Evolutionary conservation across 768 basidiomycete species (phyloP).

Genomic region (Auricularia heimuer): DNA sequence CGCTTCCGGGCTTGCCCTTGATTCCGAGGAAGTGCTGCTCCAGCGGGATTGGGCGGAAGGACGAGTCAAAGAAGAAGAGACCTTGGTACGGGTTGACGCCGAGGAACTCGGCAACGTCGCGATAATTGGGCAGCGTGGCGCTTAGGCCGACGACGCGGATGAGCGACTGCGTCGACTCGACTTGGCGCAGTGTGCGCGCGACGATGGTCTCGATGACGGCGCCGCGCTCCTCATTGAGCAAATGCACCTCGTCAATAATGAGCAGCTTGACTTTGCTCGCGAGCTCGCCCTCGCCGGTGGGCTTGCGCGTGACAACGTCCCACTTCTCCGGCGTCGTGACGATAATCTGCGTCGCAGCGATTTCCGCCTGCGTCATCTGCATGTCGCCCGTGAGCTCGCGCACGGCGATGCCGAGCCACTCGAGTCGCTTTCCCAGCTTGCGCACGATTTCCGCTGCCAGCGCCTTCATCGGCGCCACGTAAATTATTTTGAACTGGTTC

Average conservation of each 20-base stretch:
- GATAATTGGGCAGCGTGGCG: constrained; percentile 93
- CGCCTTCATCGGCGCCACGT: constrained; percentile 99
- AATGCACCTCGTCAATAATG: constrained; percentile 95
- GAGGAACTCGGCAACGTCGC: constrained; percentile 92
- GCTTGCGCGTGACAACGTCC: constrained; percentile 98
- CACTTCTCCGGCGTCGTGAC: constrained; percentile 99
- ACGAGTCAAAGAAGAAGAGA: constrained; percentile 95
- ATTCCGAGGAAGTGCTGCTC: constrained; percentile 97
- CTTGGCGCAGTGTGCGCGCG: constrained; percentile 88
- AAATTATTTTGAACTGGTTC: constrained; percentile 89
- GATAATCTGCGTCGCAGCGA: constrained; percentile 91
- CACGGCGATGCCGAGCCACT: constrained; percentile 80
- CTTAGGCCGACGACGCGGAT: constrained; percentile 94
- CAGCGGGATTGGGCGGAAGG: constrained; percentile 90
- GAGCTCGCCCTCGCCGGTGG: constrained; percentile 94
- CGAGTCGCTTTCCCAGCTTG: constrained; percentile 81
- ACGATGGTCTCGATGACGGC: constrained; percentile 98
- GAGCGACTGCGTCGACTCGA: constrained; percentile 91
- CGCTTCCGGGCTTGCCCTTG: constrained; percentile 74
- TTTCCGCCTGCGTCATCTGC: constrained; percentile 91
- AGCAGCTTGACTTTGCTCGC: constrained; percentile 84
- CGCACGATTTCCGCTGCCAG: constrained; percentile 90
- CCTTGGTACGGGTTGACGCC: constrained; percentile 83
- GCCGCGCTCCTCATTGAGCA: constrained; percentile 95
- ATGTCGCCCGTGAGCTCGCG: constrained; percentile 96